Evolutionary conservation across 2,329 filamentous ascomycete genomes (phyloP).

Genomic region (Neonectria faginata): DNA sequence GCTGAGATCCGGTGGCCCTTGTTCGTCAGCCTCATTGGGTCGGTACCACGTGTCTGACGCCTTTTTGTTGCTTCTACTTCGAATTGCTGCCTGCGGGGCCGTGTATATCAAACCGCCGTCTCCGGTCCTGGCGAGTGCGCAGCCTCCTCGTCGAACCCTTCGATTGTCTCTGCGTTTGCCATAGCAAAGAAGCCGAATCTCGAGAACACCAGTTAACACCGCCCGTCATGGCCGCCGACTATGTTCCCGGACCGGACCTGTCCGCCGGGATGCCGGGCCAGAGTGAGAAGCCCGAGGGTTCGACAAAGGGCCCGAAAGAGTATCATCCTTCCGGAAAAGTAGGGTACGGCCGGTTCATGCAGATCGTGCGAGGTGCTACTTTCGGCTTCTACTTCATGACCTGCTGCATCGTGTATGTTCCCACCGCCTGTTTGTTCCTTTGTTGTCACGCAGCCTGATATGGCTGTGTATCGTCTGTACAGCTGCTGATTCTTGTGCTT

Average conservation of each 20-base stretch:
- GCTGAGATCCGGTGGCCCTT: neutral
- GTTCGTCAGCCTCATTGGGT: slow-evolving; percentile 8
- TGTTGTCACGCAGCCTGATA: neutral
- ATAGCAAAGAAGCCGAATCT: neutral
- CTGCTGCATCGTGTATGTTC: slow-evolving; percentile 62
- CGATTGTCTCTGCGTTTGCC: slow-evolving; percentile 5
- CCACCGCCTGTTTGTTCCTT: neutral
- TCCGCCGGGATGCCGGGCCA: slow-evolving; percentile 42
- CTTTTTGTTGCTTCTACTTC: slow-evolving; percentile 4
- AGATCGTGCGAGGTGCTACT: slow-evolving; percentile 64
- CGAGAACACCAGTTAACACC: slow-evolving; percentile 6
- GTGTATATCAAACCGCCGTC: slow-evolving; percentile 18
- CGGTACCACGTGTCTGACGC: slow-evolving; percentile 20
- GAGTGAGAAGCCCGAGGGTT: slow-evolving; percentile 30
- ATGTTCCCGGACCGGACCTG: slow-evolving; percentile 48
- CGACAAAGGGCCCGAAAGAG: slow-evolving; percentile 24
- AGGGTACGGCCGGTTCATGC: slow-evolving; percentile 62
- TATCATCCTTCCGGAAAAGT: slow-evolving; percentile 67
- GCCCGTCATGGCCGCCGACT: slow-evolving; percentile 43
- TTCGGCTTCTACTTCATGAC: slow-evolving; percentile 65
- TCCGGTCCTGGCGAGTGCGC: slow-evolving; percentile 7
- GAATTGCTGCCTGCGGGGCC: neutral
- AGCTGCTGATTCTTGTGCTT: slow-evolving; percentile 24
- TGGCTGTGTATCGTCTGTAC: neutral
- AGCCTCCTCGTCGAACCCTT: neutral